phyloP scores from a whole-genome alignment of 352 stramenopile species.

The Plasmopara viticola region DNA sequence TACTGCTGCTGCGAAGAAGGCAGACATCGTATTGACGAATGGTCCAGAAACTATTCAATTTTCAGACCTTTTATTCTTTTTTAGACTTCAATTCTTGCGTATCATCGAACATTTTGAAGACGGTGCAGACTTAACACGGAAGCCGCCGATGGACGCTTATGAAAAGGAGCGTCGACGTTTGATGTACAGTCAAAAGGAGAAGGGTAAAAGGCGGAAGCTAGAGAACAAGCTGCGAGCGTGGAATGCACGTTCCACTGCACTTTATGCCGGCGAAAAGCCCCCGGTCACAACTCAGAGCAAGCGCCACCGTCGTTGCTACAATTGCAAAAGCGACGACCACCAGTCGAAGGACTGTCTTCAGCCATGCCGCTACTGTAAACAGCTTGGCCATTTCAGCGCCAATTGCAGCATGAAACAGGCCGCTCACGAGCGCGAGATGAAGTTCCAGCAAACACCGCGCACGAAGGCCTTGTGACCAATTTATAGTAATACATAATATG shows the following conservation, averaged over 20 bases:
- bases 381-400: slow-evolving; percentile 66
- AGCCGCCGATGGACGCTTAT: slow-evolving; percentile 72
- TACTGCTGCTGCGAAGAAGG: slow-evolving; percentile 30
- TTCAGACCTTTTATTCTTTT: slow-evolving; percentile 76
- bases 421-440: slow-evolving; percentile 41
- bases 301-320: slow-evolving; percentile 69
- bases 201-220: slow-evolving; percentile 63
- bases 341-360: slow-evolving; percentile 68
- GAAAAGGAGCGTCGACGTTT: slow-evolving; percentile 75
- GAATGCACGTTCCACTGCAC: slow-evolving; percentile 38
- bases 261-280: slow-evolving; percentile 36
- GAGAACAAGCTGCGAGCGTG: slow-evolving; percentile 62
- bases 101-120: slow-evolving; percentile 63
- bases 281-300: slow-evolving; percentile 29
- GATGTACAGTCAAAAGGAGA: slow-evolving; percentile 71
- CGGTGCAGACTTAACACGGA: slow-evolving; percentile 38
- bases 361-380: slow-evolving; percentile 77
- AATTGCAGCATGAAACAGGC: slow-evolving; percentile 62
- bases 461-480: slow-evolving; percentile 55
- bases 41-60: slow-evolving; percentile 35
- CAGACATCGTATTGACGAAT: slow-evolving; percentile 26
- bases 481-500: background rate
- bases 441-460: slow-evolving; percentile 42
- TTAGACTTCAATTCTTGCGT: slow-evolving; percentile 63
- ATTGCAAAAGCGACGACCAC: slow-evolving; percentile 79